phyloP scores from a whole-genome alignment of 1,284 basidiomycete species.

The Microbotryum violaceum region DNA sequence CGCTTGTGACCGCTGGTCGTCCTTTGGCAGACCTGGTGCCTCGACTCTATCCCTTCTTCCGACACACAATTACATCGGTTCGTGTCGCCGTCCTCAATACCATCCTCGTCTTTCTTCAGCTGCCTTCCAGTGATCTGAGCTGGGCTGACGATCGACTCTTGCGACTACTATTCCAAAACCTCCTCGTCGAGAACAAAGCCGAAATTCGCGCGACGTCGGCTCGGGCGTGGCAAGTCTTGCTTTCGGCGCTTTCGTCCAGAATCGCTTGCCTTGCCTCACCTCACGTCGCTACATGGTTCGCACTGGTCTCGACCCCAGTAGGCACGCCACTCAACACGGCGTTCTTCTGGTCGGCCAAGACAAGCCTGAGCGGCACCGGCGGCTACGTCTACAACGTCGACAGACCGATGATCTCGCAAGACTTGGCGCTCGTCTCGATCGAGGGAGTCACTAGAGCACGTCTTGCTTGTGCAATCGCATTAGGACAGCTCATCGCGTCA shows the following conservation, averaged over 20 bases:
- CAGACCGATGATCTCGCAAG: constrained; percentile 89
- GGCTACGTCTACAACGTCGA: constrained; percentile 84
- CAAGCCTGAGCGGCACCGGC: constrained; percentile 41
- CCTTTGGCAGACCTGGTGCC: constrained; percentile 70
- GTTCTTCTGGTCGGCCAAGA: constrained; percentile 59
- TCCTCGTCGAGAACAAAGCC: constrained; percentile 80
- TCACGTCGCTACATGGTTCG: constrained; percentile 59
- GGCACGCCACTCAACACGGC: constrained; percentile 68
- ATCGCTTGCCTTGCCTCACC: constrained; percentile 25
- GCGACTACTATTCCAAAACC: constrained; percentile 85
- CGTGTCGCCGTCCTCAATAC: constrained; percentile 89
- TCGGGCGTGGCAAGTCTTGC: constrained; percentile 59
- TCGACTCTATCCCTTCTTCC: constrained; percentile 90
- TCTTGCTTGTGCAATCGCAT: constrained; percentile 67
- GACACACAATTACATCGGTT: constrained; percentile 91
- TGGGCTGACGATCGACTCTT: constrained; percentile 78
- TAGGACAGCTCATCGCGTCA: constrained; percentile 49
- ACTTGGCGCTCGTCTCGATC: constrained; percentile 70
- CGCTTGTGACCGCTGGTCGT: constrained; percentile 54
- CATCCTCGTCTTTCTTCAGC: constrained; percentile 73
- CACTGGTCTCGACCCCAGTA: constrained; percentile 81
- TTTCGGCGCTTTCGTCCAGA: background rate
- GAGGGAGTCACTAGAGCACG: constrained; percentile 78
- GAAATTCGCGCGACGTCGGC: constrained; percentile 77
- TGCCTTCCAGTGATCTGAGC: constrained; percentile 59